Base-by-base conservation (phyloP, 805 yeast species). In the Saturnispora kantuleensis region DNA sequence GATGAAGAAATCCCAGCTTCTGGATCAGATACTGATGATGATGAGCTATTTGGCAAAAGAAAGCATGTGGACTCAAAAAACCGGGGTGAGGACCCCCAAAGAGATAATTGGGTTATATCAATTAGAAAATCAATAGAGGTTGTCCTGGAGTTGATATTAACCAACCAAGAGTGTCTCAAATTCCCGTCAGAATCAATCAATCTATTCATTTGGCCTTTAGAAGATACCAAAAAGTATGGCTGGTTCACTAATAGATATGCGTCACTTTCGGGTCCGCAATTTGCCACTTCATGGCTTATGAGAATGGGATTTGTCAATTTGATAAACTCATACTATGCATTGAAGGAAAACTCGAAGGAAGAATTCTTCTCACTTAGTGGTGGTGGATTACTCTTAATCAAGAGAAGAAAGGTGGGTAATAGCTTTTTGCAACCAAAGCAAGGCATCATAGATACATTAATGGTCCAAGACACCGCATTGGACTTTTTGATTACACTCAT, bases 201-300 rank as follows among this genome's bases (percentile, higher is more conserved):
- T 21, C 12, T 57, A 9, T 49, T 53, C 33, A 18, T 51, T 2
- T 45, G 50, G 15, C 48, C 52, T 4, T 38, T 36, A 26, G n/a
- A 3, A 4, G 44, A 49, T 5, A 30, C 10, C 3, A 5, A 11
- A 1, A 37, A 47, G 6, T 12, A 32, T 4, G 47, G 50, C n/a
- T 57, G 63, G 63, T 61, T 61, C 41, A 45, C 50, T 26, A 40
- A 50, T 16, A 47, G 45, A 17, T 52, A 49, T 39, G 15, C 55
- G n/a, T 39, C 42, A 2, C 41, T 38, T 16, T 50, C 11, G 10
- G 45, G 17, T 11, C 48, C 18, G 16, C 44, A 35, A 0, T 21
- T 47, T 31, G 40, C 52, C 0, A 50, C 52, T 5, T 56, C 66
- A 0, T 77, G 81, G 81, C 54, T 76, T 10, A 49, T 66, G 4